Conservation (phyloP, 179 eudicot species). For the Nepenthes alata region DNA sequence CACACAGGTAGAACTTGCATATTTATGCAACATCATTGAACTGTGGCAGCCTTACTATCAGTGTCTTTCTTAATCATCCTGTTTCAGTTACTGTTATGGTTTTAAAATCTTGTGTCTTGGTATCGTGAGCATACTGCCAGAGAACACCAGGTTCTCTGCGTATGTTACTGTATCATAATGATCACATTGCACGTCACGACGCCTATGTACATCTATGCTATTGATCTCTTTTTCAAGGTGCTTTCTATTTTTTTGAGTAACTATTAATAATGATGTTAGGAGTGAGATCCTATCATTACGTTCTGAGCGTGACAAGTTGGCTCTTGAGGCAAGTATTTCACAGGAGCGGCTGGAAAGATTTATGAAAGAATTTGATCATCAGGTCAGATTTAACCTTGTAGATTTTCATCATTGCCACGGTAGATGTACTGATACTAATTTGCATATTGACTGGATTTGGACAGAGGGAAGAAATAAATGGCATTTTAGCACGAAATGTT, state of each 20-base stretch:
- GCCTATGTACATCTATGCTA: background rate
- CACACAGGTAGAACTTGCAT: too few relatives aligned
- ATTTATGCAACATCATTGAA: too few relatives aligned
- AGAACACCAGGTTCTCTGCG: too few relatives aligned
- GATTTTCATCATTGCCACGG: background rate
- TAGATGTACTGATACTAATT: background rate
- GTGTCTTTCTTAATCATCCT: background rate
- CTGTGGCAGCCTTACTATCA: too few relatives aligned
- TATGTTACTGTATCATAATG: background rate
- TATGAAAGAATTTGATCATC: conserved; percentile 75
- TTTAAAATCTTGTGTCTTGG: too few relatives aligned
- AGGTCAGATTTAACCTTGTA: conserved; percentile 22
- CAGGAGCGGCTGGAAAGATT: conserved; percentile 63
- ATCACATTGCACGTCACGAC: background rate
- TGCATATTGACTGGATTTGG: background rate
- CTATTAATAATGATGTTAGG: conserved; percentile 16
- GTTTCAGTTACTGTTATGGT: background rate
- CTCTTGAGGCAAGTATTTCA: conserved; percentile 58
- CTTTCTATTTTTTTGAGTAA: background rate
- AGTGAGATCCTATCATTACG: conserved; percentile 57
- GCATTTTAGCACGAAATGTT: conserved; percentile 58
- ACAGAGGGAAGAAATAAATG: conserved; percentile 65
- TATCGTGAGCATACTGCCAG: too few relatives aligned
- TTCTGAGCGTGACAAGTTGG: conserved; percentile 68
- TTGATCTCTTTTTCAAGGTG: background rate